Percentiles rank a stretch among this genome's conserved stretches.
Evolutionary conservation across 2,329 filamentous ascomycete species (phyloP).

Genomic region (Colletotrichum agaves): DNA sequence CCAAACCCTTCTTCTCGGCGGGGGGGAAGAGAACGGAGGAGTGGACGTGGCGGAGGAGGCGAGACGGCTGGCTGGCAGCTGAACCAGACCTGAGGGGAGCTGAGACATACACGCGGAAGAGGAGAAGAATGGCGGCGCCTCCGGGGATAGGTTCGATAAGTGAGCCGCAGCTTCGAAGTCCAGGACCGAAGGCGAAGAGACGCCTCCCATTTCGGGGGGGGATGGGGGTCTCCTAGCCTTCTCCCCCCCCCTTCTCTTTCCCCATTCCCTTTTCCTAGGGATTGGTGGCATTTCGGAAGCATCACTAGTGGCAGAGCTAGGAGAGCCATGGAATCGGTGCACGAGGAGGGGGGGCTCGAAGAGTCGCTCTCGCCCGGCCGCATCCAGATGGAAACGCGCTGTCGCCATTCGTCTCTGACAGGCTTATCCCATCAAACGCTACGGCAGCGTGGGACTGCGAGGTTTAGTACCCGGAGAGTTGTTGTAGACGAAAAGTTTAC

Average conservation of each 20-base stretch:
- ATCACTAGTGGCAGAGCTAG: constrained; percentile 15
- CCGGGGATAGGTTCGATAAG: constrained; percentile 1
- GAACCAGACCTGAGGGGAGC: constrained; percentile 22
- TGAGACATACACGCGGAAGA: constrained; percentile 30
- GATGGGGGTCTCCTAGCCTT: background rate
- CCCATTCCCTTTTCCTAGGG: constrained; percentile 5
- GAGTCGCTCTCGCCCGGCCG: background rate
- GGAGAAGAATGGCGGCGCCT: background rate
- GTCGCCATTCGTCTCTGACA: constrained; percentile 4
- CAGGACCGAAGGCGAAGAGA: constrained; percentile 5
- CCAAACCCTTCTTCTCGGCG: background rate
- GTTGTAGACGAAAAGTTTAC: background rate
- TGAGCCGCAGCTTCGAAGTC: background rate
- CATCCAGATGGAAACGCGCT: constrained; percentile 4
- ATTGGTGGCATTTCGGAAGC: constrained; percentile 12
- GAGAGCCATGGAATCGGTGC: constrained; percentile 13
- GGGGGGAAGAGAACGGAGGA: background rate
- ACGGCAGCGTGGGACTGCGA: background rate
- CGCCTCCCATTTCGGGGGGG: background rate
- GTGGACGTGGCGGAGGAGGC: constrained; percentile 1
- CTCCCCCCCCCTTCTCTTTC: background rate
- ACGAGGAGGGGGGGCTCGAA: constrained; percentile 16
- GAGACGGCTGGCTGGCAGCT: constrained; percentile 23
- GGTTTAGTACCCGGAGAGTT: background rate
- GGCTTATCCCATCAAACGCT: background rate